Base-by-base conservation (phyloP, 768 basidiomycete genomes). In the Boletus reticulatus region DNA sequence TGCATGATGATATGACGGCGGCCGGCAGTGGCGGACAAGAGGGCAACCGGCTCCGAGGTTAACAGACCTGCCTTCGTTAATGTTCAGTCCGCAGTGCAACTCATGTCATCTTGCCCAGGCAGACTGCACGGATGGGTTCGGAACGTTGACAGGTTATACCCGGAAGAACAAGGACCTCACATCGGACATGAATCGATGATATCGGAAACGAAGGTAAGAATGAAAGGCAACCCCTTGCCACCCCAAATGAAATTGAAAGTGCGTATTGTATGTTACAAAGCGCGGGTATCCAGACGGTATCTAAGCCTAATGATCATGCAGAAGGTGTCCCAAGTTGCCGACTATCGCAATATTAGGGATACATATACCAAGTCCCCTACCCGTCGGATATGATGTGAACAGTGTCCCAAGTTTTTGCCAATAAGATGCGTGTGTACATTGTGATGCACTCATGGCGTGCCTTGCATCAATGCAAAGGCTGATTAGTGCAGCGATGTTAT, bases 381-480 rank as follows among this genome's bases (percentile, higher is more conserved):
- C 53, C 36, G 13, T 27, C 27, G 22, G 41, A 63, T 49, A 48
- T 19, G 37, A 41, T 56, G 51, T 19, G 19, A 37, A 32, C 27
- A 37, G n/a, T 48, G 42, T 49, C 47, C 53, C 34, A 8, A 48
- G 58, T 67, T 67, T 52, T 58, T 7, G 62, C 65, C 62, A 34
- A 56, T 34, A 43, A 22, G 53, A 67, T 65, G 65, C 65, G n/a
- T 56, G 62, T 52, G 47, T 66, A 67, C 66, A 67, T 67, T 68
- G 66, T 63, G 14, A 52, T 50, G 62, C 66, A 65, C 52, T 52
- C 56, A 45, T 32, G 55, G 62, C 62, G 50, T 52, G 20, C 57
- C 41, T 53, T 39, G 4, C n/a, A 19, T 50, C 12, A 27, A 27
- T 55, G 52, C 49, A 38, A 27, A 20, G 38, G 43, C 48, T 24